A percentile compares a stretch with the other conserved stretches of the same genome.
phyloP scores from a whole-genome alignment of 2,329 filamentous ascomycete genomes.

The Epichloe glyceriae region DNA sequence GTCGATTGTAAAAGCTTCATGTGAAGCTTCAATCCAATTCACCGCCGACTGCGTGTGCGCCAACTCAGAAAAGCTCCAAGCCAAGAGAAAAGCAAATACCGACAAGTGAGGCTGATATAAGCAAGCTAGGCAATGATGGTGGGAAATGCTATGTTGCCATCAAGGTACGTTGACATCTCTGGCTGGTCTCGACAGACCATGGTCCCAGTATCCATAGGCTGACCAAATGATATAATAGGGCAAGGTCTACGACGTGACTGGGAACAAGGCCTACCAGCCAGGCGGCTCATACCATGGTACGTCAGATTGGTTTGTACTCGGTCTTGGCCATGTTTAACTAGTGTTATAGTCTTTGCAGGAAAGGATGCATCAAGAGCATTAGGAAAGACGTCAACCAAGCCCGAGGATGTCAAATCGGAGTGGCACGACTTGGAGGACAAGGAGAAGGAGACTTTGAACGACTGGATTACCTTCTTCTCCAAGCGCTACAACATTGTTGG shows the following conservation, averaged over 20 bases:
- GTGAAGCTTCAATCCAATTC: not conserved
- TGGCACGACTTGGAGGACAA: slow-evolving; percentile 77
- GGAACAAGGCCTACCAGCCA: slow-evolving; percentile 74
- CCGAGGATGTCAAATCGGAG: slow-evolving; percentile 68
- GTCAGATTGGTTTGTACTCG: slow-evolving; percentile 13
- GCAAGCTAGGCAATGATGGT: slow-evolving; percentile 46
- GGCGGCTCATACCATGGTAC: slow-evolving; percentile 77
- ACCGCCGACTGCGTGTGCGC: not conserved
- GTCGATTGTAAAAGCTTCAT: not conserved
- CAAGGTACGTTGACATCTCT: slow-evolving; percentile 37
- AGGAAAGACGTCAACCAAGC: slow-evolving; percentile 72
- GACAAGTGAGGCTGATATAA: not conserved
- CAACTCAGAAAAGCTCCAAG: not conserved
- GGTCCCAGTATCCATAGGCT: not conserved
- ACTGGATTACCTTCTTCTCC: slow-evolving; percentile 94
- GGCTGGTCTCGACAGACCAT: not conserved
- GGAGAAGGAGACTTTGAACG: slow-evolving; percentile 70
- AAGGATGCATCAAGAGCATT: slow-evolving; percentile 93
- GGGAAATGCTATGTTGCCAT: slow-evolving; percentile 56
- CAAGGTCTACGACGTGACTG: slow-evolving; percentile 85
- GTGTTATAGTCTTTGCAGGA: slow-evolving; percentile 68
- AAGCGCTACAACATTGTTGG: slow-evolving; percentile 93
- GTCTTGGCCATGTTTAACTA: not conserved
- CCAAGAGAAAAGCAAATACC: not conserved
- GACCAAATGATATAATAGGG: slow-evolving; percentile 46